These are phyloP conservation scores for Aschersonia sp. DNA, from an alignment of 2,329 filamentous ascomycete genomes.

Conservation along the genomic window DNA sequence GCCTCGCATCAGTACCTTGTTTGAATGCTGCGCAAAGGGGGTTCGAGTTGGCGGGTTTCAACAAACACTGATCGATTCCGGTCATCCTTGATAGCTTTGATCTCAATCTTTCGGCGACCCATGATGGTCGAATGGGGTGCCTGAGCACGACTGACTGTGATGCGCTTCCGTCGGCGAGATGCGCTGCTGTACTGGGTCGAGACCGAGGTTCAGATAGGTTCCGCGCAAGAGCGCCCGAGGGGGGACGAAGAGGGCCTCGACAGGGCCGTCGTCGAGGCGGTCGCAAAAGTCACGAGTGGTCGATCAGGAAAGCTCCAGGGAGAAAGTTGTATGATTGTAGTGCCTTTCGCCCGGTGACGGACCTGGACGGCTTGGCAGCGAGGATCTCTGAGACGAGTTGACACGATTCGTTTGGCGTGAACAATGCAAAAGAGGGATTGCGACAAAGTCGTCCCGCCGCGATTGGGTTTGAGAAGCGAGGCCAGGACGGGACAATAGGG, in stretches of 20 bases:
- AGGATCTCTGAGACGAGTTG: neutral
- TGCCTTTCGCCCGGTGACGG: neutral
- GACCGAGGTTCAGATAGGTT: neutral
- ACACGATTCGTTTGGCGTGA: neutral
- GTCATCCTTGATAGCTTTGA: conserved; percentile 98
- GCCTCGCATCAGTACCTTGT: neutral
- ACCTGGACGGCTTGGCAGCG: neutral
- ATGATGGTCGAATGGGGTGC: conserved; percentile 32
- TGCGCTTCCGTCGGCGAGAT: neutral
- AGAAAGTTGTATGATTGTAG: no score
- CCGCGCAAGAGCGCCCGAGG: neutral
- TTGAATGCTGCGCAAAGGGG: neutral
- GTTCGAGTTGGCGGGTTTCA: neutral
- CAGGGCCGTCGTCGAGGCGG: neutral
- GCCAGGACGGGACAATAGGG: neutral
- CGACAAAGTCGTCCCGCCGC: neutral
- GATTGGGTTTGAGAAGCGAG: neutral
- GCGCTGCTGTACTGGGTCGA: neutral
- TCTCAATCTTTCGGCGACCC: conserved; percentile 99
- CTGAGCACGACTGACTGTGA: conserved; percentile 2
- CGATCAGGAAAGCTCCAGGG: neutral
- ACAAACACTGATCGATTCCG: conserved; percentile 90
- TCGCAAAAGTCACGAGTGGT: neutral
- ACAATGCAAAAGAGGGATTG: neutral
- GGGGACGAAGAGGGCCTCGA: neutral